Percentiles rank a stretch among this genome's conserved stretches.
phyloP scores from a whole-genome alignment of 495 filamentous ascomycete genomes.

The Penicillium diatomitis region DNA sequence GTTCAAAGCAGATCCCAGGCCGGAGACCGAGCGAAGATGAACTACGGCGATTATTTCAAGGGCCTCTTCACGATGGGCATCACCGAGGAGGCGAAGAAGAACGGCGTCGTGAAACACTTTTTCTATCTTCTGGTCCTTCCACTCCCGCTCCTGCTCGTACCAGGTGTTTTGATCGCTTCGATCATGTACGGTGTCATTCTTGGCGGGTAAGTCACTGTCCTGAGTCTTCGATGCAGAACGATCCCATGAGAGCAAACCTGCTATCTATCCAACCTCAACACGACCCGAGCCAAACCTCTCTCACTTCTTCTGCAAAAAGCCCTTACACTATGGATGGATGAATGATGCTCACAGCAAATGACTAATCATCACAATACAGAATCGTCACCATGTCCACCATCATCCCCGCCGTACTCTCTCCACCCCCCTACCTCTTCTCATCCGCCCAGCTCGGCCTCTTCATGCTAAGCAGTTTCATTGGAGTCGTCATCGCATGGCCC shows the following conservation, averaged over 20 bases:
- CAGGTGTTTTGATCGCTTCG: slow-evolving; percentile 21
- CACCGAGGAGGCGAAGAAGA: slow-evolving; percentile 13
- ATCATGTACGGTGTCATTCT: slow-evolving; percentile 29
- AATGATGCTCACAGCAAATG: too few relatives aligned
- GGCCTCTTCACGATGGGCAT: slow-evolving; percentile 19
- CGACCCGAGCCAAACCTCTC: too few relatives aligned
- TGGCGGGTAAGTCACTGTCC: slow-evolving; percentile 22
- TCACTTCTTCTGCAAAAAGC: too few relatives aligned
- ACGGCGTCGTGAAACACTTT: slow-evolving; percentile 12
- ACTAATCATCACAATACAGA: neutral
- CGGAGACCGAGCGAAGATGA: slow-evolving; percentile 7
- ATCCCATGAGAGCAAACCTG: neutral
- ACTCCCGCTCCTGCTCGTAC: slow-evolving; percentile 24
- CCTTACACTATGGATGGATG: too few relatives aligned
- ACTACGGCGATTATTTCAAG: slow-evolving; percentile 19
- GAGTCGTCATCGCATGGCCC: slow-evolving; percentile 21
- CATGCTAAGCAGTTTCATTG: slow-evolving; percentile 21
- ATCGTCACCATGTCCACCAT: slow-evolving; percentile 23
- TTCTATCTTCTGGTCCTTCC: slow-evolving; percentile 22
- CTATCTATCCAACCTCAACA: neutral
- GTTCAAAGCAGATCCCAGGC: slow-evolving; percentile 5
- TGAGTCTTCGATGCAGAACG: neutral
- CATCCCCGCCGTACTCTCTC: slow-evolving; percentile 12
- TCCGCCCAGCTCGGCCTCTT: slow-evolving; percentile 22
- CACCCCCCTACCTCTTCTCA: slow-evolving; percentile 23